Conservation (phyloP, 108 stramenopile species). For the Pseudonitzschia pungens region DNA sequence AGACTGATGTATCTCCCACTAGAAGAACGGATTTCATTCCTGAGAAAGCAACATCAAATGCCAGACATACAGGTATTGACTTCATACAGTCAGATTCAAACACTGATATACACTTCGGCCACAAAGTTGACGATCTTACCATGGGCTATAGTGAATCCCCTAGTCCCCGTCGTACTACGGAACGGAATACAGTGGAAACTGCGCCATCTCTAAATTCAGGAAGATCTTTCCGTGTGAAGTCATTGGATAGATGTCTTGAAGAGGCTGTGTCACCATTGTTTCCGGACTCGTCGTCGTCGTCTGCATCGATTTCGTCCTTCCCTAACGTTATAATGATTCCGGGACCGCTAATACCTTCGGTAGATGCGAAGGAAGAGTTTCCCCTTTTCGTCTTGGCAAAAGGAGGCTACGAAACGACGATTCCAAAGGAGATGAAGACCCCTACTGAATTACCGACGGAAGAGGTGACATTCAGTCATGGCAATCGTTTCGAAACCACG, state of each 20-base stretch:
- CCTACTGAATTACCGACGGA: too few species aligned
- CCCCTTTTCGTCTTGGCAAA: too few species aligned
- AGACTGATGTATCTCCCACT: neutral
- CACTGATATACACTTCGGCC: neutral
- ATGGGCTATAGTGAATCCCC: slow-evolving; percentile 5
- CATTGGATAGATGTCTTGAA: slow-evolving; percentile 4
- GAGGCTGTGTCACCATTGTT: slow-evolving; percentile 3
- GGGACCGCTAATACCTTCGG: neutral
- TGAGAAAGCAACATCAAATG: neutral
- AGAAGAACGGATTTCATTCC: neutral
- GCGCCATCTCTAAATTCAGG: neutral
- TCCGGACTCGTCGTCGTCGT: neutral
- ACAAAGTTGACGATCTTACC: neutral
- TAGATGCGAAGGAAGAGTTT: neutral
- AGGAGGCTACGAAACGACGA: too few species aligned
- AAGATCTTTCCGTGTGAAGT: neutral
- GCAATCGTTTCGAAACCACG: neutral
- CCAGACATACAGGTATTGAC: neutral
- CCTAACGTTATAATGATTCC: slow-evolving; percentile 3
- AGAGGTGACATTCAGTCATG: neutral
- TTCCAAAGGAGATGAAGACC: too few species aligned
- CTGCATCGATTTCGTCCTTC: neutral
- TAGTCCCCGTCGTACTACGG: neutral
- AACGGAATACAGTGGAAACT: neutral
- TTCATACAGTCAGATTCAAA: neutral